Evolutionary conservation across 345 rosid genomes (phyloP).

Genomic region (Lagerstroemia speciosa): DNA sequence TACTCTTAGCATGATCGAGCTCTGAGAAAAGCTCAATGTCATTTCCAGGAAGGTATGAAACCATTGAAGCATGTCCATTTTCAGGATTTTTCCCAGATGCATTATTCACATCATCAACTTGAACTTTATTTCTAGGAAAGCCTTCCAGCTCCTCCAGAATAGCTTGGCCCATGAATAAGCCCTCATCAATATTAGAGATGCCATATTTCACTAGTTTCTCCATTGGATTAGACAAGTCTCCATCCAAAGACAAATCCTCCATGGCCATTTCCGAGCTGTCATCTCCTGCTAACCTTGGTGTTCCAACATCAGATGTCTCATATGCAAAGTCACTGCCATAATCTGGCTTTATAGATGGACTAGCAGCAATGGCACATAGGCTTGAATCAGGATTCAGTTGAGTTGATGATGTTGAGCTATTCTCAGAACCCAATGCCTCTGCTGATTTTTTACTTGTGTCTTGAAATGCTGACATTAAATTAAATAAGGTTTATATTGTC

Average conservation of each 20-base stretch:
- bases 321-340: constrained; percentile 93
- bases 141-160: constrained; percentile 91
- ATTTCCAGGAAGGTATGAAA: constrained; percentile 33
- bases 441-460: constrained; percentile 49
- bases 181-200: constrained; percentile 91
- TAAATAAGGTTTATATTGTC: neutral
- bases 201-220: constrained; percentile 82
- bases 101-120: constrained; percentile 40
- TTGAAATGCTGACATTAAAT: constrained; percentile 64
- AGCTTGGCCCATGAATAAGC: constrained; percentile 87
- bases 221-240: constrained; percentile 66
- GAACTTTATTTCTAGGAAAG: constrained; percentile 57
- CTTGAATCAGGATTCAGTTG: constrained; percentile 40
- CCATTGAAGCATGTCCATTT: constrained; percentile 53
- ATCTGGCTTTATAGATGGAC: constrained; percentile 77
- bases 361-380: constrained; percentile 41
- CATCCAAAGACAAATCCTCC: constrained; percentile 68
- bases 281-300: constrained; percentile 60
- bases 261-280: constrained; percentile 60
- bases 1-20: constrained; percentile 37
- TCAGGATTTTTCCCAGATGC: constrained; percentile 29
- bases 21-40: constrained; percentile 60
- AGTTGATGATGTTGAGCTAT: constrained; percentile 31
- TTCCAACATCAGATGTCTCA: constrained; percentile 86
- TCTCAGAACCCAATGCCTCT: constrained; percentile 37